These are phyloP conservation scores for Daldinia childiae DNA, from an alignment of 495 filamentous ascomycete genomes.

Conservation along the genomic window DNA sequence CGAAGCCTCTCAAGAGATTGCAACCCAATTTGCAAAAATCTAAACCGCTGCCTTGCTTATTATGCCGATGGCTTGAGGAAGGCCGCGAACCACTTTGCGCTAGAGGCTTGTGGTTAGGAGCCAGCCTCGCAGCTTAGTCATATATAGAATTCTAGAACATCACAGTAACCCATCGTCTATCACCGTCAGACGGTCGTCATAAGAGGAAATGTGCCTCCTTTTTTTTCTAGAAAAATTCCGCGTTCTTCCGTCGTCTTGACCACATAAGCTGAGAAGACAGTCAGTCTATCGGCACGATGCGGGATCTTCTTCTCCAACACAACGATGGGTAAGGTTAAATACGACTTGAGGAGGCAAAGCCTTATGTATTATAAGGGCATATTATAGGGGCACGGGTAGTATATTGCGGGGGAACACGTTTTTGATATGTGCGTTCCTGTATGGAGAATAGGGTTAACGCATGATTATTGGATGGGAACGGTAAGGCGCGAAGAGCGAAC, in stretches of 20 bases:
- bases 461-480: too few relatives aligned
- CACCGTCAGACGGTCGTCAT: slow-evolving; percentile 10
- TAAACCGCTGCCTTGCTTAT: slow-evolving; percentile 14
- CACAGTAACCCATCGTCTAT: background rate
- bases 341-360: background rate
- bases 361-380: slow-evolving; percentile 16
- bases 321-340: slow-evolving; percentile 8
- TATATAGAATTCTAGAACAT: slow-evolving; percentile 9
- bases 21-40: slow-evolving; percentile 15
- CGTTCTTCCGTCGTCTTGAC: slow-evolving; percentile 9
- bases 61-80: slow-evolving; percentile 22
- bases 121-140: slow-evolving; percentile 28
- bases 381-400: slow-evolving; percentile 12
- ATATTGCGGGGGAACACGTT: slow-evolving; percentile 10
- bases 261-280: slow-evolving; percentile 3
- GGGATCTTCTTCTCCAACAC: background rate
- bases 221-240: slow-evolving; percentile 4
- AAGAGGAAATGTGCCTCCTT: slow-evolving; percentile 1
- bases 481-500: too few relatives aligned
- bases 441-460: too few relatives aligned
- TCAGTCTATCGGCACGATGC: background rate
- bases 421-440: slow-evolving; percentile 8
- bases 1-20: slow-evolving; percentile 24
- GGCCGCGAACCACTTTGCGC: slow-evolving; percentile 25
- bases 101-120: slow-evolving; percentile 17